Base-by-base conservation (phyloP, 805 yeast species). In the Candida xiaguanensis region DNA sequence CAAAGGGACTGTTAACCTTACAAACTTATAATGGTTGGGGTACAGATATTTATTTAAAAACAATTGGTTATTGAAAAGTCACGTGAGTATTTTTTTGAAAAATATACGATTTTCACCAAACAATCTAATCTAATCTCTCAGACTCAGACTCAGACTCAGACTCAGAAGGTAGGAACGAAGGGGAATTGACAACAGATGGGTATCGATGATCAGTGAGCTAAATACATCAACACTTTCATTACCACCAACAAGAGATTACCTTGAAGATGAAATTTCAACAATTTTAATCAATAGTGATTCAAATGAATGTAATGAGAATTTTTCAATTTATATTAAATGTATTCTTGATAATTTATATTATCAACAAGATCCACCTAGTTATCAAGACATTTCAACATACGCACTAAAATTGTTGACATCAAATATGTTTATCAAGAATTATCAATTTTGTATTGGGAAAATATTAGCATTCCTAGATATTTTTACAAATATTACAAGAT, bases 11-110 rank as follows among this genome's bases (percentile, higher is more conserved):
- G 68, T 56, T 68, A 47, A 58, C 65, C 3, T 54, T 68, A 22
- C 74, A 68, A 46, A 56, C 61, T 1, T 68, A 68, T 44, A 46
- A 60, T 44, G 73, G 72, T 17, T 67, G 71, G 71, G 74, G 74
- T 2, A 68, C 74, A 2, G 74, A 68, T 41, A 67, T 67, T 7
- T 68, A 68, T 43, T 42, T 68, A 36, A 67, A 67, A 50, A 63
- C 69, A 0, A 65, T 62, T 15, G 70, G 68, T 2, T 31, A 42
- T 13, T 42, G 37, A 27, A 8, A 25, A 8, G 12, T 8, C 5
- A n/a, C 14, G 12, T 17, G 4, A 5, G 13, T 27, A 5, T 27
- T 27, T 26, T 12, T 26, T 26, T 26, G 8, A 6, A 26, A 8
- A n/a, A n/a, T n/a, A n/a, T n/a, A n/a, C n/a, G n/a, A n/a, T n/a